Base-by-base conservation (phyloP, 805 yeast species). In the Allodekkera sacchari region DNA sequence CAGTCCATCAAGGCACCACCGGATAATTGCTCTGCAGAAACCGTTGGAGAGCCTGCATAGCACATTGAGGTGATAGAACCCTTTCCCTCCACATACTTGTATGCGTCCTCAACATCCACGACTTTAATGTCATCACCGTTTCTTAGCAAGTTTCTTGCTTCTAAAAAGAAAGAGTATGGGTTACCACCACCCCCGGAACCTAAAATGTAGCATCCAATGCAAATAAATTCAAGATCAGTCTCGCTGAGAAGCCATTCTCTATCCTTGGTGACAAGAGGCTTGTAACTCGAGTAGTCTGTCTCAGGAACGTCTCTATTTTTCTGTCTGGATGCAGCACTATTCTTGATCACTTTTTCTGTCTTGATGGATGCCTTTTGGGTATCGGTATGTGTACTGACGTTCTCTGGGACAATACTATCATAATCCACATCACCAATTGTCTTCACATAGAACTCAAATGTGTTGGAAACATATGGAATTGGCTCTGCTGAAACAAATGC, bases 181-280 rank as follows among this genome's bases (percentile, higher is more conserved):
- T 57, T 57, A 24, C 74, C 73, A 19, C 74, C 74, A 10, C 74
- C 74, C 3, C 73, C 74, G 45, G 68, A 62, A 6, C 73, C 74
- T 4, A 68, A 53, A 32, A 67, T 63, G 39, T 66, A 42, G 17
- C 62, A 47, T n/a, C 73, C 74, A 30, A 63, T 55, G 21, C 59
- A 44, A 9, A 67, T 37, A 35, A 55, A 56, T 22, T 65, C 71
- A 52, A 67, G 38, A 45, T 67, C 73, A 3, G 46, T 47, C 36
- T 56, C 68, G 4, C 61, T 49, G 14, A 65, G 31, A 5, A 52
- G 28, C 71, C 71, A 66, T 47, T 53, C 59, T 21, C 59, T 40
- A 5, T 52, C 37, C 7, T 35, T 24, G 31, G 39, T 48, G 22
- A 58, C 44, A 5, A 26, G 21, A 1, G 71, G 69, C 22, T 24